These are phyloP conservation scores for Golubevia pallescens DNA, from an alignment of 1,284 basidiomycete species.

Conservation along the genomic window DNA sequence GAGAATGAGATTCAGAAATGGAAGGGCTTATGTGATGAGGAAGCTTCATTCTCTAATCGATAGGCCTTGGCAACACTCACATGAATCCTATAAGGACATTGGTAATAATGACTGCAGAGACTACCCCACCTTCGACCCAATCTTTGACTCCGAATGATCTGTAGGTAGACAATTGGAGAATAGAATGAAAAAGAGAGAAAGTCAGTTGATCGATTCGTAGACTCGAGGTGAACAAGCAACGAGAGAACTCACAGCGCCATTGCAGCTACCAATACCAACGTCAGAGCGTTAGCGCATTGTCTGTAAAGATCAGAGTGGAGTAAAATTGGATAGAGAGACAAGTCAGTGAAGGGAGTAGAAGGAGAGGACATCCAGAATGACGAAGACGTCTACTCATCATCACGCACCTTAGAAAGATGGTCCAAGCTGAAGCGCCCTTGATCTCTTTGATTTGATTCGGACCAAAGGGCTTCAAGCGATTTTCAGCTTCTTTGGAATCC, in stretches of 20 bases:
- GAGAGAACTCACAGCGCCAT: conserved; percentile 11
- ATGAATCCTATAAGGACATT: conserved; percentile 51
- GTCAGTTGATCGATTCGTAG: too few species aligned
- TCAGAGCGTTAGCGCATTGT: conserved; percentile 52
- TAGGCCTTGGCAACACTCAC: too few species aligned
- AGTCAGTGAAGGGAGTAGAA: too few species aligned
- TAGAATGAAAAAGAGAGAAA: too few species aligned
- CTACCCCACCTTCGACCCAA: conserved; percentile 28
- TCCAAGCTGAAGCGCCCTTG: conserved; percentile 34
- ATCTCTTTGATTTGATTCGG: conserved; percentile 41
- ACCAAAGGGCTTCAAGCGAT: conserved; percentile 25
- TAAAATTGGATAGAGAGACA: too few species aligned
- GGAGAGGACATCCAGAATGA: too few species aligned
- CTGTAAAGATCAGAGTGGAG: conserved; percentile 9
- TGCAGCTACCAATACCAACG: conserved; percentile 30
- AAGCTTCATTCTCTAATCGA: too few species aligned
- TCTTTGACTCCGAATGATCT: conserved; percentile 21
- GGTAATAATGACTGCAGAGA: conserved; percentile 30
- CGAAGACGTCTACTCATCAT: too few species aligned
- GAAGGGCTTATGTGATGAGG: too few species aligned
- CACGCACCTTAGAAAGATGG: conserved; percentile 28
- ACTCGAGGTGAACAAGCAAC: too few species aligned
- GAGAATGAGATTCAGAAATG: too few species aligned
- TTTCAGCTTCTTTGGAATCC: conserved; percentile 21
- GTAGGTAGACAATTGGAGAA: too few species aligned